Evolutionary conservation across 169 alveolate genomes (phyloP).

Genomic region (Miamiensis avidus): DNA sequence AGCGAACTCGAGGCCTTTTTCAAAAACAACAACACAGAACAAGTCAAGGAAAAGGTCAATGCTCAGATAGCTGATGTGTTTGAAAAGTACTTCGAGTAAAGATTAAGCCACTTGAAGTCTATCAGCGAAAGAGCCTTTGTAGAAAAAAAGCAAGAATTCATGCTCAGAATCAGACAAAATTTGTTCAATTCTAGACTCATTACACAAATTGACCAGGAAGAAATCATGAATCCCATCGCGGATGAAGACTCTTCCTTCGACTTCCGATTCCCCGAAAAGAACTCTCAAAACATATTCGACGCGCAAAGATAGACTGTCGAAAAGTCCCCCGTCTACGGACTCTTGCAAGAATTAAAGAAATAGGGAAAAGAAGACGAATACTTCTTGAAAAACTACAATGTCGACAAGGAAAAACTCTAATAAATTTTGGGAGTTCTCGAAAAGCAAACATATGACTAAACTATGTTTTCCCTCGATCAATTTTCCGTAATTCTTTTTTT

Average conservation of each 20-base stretch:
- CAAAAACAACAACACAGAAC: neutral
- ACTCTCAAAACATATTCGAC: conserved; percentile 3
- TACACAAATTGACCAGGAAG: neutral
- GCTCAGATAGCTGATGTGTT: neutral
- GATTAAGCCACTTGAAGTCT: conserved; percentile 2
- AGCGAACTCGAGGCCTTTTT: conserved; percentile 7
- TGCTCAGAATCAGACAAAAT: conserved; percentile 13
- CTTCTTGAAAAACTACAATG: conserved; percentile 14
- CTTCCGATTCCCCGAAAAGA: conserved; percentile 16
- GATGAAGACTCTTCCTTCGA: conserved; percentile 32
- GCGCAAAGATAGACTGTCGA: neutral
- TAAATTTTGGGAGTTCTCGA: conserved; percentile 21
- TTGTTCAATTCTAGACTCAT: neutral
- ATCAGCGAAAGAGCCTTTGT: conserved; percentile 15
- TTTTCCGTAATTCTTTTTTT: too few species aligned
- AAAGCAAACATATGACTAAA: neutral
- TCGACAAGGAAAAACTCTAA: conserved; percentile 36
- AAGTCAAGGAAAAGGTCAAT: conserved; percentile 1
- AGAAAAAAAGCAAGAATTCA: conserved; percentile 21
- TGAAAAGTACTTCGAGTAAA: neutral
- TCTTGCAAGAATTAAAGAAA: conserved; percentile 6
- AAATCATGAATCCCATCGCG: neutral
- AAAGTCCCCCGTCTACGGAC: conserved; percentile 19
- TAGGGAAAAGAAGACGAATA: conserved; percentile 3
- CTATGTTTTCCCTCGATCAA: too few species aligned